A percentile compares a stretch with the other conserved stretches of the same genome.
phyloP scores from a whole-genome alignment of 108 stramenopile species.

The Pelagomonas calceolata region DNA sequence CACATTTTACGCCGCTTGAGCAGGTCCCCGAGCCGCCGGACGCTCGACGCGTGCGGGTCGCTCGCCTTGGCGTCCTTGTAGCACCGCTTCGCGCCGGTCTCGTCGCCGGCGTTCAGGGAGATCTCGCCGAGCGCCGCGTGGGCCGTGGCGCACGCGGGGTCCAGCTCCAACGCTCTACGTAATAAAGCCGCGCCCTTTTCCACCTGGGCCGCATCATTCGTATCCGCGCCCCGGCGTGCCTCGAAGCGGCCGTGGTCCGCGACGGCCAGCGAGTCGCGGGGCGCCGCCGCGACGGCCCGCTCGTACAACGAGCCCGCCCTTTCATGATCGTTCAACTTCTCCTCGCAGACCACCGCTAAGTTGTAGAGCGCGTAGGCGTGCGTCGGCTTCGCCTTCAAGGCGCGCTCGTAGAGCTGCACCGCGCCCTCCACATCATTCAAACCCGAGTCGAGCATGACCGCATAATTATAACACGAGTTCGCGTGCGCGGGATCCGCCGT shows the following conservation, averaged over 20 bases:
- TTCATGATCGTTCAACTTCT: constrained; percentile 2
- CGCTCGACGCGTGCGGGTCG: not conserved
- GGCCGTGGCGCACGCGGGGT: constrained; percentile 15
- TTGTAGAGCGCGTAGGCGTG: constrained; percentile 46
- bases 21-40: not conserved
- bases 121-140: not conserved
- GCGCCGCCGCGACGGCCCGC: constrained; percentile 27
- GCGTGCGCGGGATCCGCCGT: constrained; percentile 30
- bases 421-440: constrained; percentile 20
- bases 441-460: constrained; percentile 35
- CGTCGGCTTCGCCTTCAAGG: constrained; percentile 17
- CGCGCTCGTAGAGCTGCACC: constrained; percentile 24
- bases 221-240: not conserved
- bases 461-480: constrained; percentile 42
- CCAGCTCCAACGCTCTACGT: constrained; percentile 8
- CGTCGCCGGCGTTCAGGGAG: not conserved
- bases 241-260: constrained; percentile 41
- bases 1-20: not conserved
- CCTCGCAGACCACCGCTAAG: constrained; percentile 38
- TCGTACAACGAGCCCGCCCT: constrained; percentile 21
- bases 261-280: constrained; percentile 24
- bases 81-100: not conserved
- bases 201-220: not conserved
- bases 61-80: not conserved
- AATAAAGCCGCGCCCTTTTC: constrained; percentile 11